Conservation (phyloP, 2,329 filamentous ascomycete genomes). For the Aspergillus sp. region DNA sequence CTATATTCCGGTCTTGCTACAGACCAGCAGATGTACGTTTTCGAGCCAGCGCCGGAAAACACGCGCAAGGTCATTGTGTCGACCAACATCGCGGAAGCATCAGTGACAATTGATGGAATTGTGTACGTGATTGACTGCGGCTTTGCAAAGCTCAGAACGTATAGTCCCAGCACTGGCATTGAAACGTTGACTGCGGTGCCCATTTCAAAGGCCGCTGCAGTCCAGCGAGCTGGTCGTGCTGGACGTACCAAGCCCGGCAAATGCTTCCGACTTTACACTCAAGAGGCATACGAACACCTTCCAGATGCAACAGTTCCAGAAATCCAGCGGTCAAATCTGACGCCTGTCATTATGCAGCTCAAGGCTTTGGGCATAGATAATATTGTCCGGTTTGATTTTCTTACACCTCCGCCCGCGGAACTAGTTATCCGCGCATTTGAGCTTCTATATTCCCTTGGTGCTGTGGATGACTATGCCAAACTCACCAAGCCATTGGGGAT, state of each 20-base stretch:
- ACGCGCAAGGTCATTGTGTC: constrained; percentile 87
- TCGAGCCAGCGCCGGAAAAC: constrained; percentile 73
- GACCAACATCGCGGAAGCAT: constrained; percentile 95
- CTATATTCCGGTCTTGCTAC: constrained; percentile 83
- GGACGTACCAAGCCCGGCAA: constrained; percentile 86
- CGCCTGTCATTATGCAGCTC: constrained; percentile 79
- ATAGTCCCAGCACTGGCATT: constrained; percentile 76
- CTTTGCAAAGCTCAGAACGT: constrained; percentile 83
- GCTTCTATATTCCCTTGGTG: constrained; percentile 77
- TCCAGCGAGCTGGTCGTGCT: constrained; percentile 81
- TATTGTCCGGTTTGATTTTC: constrained; percentile 79
- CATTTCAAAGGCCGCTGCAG: constrained; percentile 86
- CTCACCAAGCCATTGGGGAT: constrained; percentile 81
- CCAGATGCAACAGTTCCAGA: constrained; percentile 74
- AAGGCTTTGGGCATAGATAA: constrained; percentile 96
- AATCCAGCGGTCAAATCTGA: constrained; percentile 85
- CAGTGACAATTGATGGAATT: constrained; percentile 87
- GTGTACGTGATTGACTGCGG: constrained; percentile 86
- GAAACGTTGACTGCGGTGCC: constrained; percentile 77
- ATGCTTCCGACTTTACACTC: constrained; percentile 87
- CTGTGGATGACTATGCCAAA: constrained; percentile 82
- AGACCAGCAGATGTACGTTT: constrained; percentile 92
- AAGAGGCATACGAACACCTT: constrained; percentile 60
- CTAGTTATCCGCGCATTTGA: constrained; percentile 81
- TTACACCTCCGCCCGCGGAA: constrained; percentile 77